A percentile compares a stretch with the other conserved stretches of the same genome.
Evolutionary conservation across 192 early-diverging fungal species (phyloP).

Genomic region (Backusella macrospora): DNA sequence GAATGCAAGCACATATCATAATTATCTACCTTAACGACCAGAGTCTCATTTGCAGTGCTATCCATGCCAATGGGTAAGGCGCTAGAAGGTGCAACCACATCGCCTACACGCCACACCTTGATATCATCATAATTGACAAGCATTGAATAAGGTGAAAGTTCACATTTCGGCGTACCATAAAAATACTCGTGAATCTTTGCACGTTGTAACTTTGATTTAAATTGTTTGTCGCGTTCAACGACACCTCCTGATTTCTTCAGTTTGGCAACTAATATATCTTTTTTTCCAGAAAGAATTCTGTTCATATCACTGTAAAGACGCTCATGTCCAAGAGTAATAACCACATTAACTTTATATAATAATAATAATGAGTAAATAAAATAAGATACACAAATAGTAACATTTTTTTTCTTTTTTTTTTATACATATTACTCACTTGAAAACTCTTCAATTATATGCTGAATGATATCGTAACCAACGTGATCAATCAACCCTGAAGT

Average conservation of each 20-base stretch:
- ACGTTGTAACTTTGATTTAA: constrained; percentile 68
- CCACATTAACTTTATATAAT: constrained; percentile 62
- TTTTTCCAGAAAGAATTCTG: constrained; percentile 47
- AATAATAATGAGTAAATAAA: too few species aligned
- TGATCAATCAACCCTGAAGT: constrained; percentile 83
- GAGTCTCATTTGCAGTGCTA: constrained; percentile 75
- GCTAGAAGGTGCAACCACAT: constrained; percentile 85
- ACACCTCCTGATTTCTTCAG: constrained; percentile 93
- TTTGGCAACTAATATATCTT: constrained; percentile 73
- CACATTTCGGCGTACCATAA: constrained; percentile 81
- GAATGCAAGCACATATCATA: constrained; percentile 84
- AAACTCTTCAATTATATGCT: constrained; percentile 72
- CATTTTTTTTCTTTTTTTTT: too few species aligned
- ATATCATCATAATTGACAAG: constrained; percentile 81
- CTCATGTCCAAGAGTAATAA: constrained; percentile 93
- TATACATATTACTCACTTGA: constrained; percentile 46
- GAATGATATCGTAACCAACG: constrained; percentile 73
- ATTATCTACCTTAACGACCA: constrained; percentile 77
- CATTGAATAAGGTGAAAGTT: constrained; percentile 83
- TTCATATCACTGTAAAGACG: constrained; percentile 86
- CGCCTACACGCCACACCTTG: constrained; percentile 75
- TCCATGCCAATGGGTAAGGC: constrained; percentile 90
- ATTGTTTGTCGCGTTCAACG: constrained; percentile 81
- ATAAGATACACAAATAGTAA: too few species aligned
- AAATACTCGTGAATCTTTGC: constrained; percentile 91